Conservation (phyloP, 768 basidiomycete genomes). For the Tricholoma saponaceum region DNA sequence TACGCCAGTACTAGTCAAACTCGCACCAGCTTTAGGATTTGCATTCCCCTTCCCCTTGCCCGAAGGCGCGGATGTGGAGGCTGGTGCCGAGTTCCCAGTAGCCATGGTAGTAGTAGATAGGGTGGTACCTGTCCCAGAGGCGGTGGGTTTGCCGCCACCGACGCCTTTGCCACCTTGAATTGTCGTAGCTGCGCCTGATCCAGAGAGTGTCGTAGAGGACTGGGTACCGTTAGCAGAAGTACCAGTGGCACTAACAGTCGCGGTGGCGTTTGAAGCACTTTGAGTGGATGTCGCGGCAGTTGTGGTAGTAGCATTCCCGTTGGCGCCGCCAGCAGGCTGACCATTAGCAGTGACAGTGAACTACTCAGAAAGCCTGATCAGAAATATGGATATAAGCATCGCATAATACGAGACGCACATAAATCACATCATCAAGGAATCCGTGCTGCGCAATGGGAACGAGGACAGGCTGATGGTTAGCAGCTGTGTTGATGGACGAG, state of each 20-base stretch:
- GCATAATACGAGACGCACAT: constrained; percentile 28
- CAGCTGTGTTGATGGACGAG: constrained; percentile 45
- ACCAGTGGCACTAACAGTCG: neutral
- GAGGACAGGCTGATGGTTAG: constrained; percentile 48
- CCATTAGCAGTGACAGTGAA: constrained; percentile 33
- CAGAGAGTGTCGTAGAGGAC: constrained; percentile 2
- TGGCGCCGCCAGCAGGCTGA: constrained; percentile 11
- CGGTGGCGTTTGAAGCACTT: neutral
- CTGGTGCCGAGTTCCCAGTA: neutral
- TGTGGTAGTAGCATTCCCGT: constrained; percentile 5
- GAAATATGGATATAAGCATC: constrained; percentile 1
- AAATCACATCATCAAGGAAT: constrained; percentile 42
- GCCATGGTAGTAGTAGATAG: constrained; percentile 3
- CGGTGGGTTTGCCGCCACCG: neutral
- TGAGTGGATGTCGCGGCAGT: constrained; percentile 3
- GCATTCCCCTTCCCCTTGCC: neutral
- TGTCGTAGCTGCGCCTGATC: constrained; percentile 9
- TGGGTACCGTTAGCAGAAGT: constrained; percentile 1
- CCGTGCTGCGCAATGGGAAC: constrained; percentile 49
- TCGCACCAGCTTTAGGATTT: neutral
- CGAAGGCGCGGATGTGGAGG: neutral
- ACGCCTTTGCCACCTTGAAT: constrained; percentile 7
- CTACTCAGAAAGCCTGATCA: constrained; percentile 11
- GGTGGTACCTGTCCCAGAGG: neutral
- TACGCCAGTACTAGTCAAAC: neutral